Evolutionary conservation across 2,329 filamentous ascomycete genomes (phyloP).

Genomic region (Calonectria pseudoreteaudii): DNA sequence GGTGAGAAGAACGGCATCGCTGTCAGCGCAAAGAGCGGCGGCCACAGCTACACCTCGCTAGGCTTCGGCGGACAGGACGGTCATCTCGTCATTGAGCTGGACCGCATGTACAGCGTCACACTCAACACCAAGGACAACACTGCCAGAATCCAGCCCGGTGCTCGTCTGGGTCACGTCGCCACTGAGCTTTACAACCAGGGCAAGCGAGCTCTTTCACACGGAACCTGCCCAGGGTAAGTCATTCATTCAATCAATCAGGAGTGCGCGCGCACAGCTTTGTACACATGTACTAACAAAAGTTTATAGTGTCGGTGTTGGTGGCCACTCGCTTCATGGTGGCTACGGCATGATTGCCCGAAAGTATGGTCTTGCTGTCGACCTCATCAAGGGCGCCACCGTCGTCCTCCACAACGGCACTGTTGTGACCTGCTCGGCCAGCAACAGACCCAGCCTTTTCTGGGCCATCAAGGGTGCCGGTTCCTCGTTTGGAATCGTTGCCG

Average conservation of each 20-base stretch:
- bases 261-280: not conserved
- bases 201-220: conserved; percentile 59
- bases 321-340: conserved; percentile 46
- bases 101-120: conserved; percentile 51
- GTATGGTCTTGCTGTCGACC: conserved; percentile 45
- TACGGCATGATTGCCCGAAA: conserved; percentile 48
- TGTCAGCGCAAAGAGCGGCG: conserved; percentile 64
- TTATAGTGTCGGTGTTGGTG: conserved; percentile 43
- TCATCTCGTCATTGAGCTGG: conserved; percentile 54
- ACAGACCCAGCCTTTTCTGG: conserved; percentile 45
- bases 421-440: conserved; percentile 40
- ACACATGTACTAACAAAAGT: conserved; percentile 28
- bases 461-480: conserved; percentile 47
- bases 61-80: conserved; percentile 58
- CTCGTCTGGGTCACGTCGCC: conserved; percentile 62
- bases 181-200: conserved; percentile 55
- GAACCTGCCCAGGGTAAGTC: conserved; percentile 63
- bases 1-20: conserved; percentile 56
- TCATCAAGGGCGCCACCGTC: conserved; percentile 44
- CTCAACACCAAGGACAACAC: conserved; percentile 34
- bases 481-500: conserved; percentile 47
- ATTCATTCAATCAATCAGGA: not conserved
- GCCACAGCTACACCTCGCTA: conserved; percentile 65
- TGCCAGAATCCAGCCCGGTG: conserved; percentile 54
- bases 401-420: conserved; percentile 43